Evolutionary conservation across 768 basidiomycete species (phyloP).

Genomic region (Panus rudis): DNA sequence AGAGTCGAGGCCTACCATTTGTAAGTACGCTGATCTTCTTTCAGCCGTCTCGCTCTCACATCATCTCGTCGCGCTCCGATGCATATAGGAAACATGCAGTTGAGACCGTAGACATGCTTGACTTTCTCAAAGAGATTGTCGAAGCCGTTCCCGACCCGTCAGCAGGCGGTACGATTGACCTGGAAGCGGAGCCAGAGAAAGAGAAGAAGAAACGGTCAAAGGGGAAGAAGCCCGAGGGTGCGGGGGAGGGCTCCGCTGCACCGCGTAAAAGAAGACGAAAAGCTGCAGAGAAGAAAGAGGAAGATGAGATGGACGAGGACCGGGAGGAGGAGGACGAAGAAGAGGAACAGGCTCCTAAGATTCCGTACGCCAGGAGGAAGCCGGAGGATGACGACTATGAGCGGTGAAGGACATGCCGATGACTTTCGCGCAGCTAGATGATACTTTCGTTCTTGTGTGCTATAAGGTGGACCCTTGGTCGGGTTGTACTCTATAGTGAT

Average conservation of each 20-base stretch:
- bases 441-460: not conserved
- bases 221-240: conserved; percentile 33
- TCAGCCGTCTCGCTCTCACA: not conserved
- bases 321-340: conserved; percentile 22
- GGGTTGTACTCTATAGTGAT: not conserved
- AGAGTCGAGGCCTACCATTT: conserved; percentile 91
- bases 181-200: conserved; percentile 49
- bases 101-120: conserved; percentile 79
- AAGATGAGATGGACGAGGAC: conserved; percentile 25
- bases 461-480: not conserved
- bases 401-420: conserved; percentile 24
- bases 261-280: conserved; percentile 42
- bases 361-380: not conserved
- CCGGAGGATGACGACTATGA: conserved; percentile 33
- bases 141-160: conserved; percentile 82
- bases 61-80: not conserved
- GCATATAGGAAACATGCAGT: conserved; percentile 80
- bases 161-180: conserved; percentile 69
- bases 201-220: conserved; percentile 50
- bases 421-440: not conserved
- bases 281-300: conserved; percentile 30
- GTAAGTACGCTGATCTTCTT: conserved; percentile 42
- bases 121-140: conserved; percentile 92
- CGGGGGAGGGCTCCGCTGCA: conserved; percentile 27
- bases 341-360: conserved; percentile 27